Evolutionary conservation across 768 basidiomycete species (phyloP).

Genomic region (Panus rudis): DNA sequence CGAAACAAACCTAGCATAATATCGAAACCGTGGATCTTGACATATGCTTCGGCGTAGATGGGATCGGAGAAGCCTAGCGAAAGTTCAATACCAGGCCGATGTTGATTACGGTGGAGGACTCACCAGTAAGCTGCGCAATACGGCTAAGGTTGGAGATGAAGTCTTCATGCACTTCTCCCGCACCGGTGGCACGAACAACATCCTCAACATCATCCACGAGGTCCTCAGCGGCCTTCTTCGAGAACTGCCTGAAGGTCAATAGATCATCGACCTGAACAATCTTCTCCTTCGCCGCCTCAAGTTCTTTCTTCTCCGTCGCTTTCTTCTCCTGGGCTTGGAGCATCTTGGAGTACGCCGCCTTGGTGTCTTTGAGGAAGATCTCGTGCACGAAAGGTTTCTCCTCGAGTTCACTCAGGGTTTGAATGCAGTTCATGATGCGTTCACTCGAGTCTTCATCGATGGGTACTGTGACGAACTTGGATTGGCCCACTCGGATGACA

Average conservation of each 20-base stretch:
- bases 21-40: constrained; percentile 97
- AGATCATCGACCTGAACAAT: constrained; percentile 92
- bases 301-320: constrained; percentile 83
- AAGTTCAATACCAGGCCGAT: constrained; percentile 1
- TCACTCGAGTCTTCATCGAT: constrained; percentile 99
- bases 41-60: constrained; percentile 96
- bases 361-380: constrained; percentile 81
- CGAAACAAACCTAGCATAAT: constrained; percentile 69
- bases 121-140: constrained; percentile 90
- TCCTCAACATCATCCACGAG: constrained; percentile 83
- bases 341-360: constrained; percentile 91
- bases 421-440: constrained; percentile 93
- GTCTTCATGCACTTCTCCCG: constrained; percentile 79
- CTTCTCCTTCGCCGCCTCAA: constrained; percentile 58
- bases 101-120: constrained; percentile 9
- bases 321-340: constrained; percentile 94
- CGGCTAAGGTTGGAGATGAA: constrained; percentile 90
- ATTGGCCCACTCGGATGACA: constrained; percentile 93
- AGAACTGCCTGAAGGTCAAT: constrained; percentile 88
- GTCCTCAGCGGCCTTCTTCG: constrained; percentile 82
- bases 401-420: constrained; percentile 80
- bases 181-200: constrained; percentile 82
- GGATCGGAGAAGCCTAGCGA: constrained; percentile 88
- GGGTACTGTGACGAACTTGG: constrained; percentile 87
- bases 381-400: constrained; percentile 50